Conservation (phyloP, 495 filamentous ascomycete genomes). For the Staphylotrichum tortipilum region DNA sequence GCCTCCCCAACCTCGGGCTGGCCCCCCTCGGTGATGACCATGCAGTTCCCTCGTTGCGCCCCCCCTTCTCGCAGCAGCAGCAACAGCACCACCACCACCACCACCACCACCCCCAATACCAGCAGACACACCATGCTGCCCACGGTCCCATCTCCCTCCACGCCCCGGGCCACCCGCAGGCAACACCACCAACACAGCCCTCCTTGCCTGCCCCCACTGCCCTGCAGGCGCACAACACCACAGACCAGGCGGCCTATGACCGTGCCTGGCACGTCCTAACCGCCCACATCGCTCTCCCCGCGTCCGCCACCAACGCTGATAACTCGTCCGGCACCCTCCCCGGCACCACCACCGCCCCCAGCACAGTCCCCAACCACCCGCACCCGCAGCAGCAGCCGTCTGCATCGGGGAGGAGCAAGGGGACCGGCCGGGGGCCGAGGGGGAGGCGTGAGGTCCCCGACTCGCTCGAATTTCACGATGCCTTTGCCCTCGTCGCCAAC, state of each 20-base stretch:
- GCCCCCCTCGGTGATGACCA: too few relatives aligned
- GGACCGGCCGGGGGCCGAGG: too few relatives aligned
- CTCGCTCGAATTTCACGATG: constrained; percentile 33
- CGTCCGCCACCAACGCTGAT: constrained; percentile 34
- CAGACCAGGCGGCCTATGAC: constrained; percentile 58
- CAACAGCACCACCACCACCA: too few relatives aligned
- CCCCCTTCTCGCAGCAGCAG: too few relatives aligned
- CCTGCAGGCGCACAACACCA: constrained; percentile 7
- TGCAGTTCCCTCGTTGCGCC: too few relatives aligned
- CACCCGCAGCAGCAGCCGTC: constrained; percentile 15
- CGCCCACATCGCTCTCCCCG: constrained; percentile 49
- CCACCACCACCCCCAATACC: background rate
- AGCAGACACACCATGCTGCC: background rate
- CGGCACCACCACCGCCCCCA: too few relatives aligned
- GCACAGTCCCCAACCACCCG: too few relatives aligned
- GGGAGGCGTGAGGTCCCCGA: too few relatives aligned
- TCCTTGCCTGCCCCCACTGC: constrained; percentile 14
- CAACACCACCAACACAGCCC: constrained; percentile 7
- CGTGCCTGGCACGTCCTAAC: constrained; percentile 63
- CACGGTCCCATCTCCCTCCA: constrained; percentile 5
- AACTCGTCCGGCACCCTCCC: constrained; percentile 34
- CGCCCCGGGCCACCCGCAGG: constrained; percentile 3
- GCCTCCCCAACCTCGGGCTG: constrained; percentile 29
- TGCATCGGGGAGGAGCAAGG: background rate
- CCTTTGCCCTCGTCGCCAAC: constrained; percentile 35